A percentile compares a stretch with the other conserved stretches of the same genome.
These are phyloP conservation scores for Linnemannia hyalina DNA, from an alignment of 192 early-diverging fungal genomes.

Conservation along the genomic window DNA sequence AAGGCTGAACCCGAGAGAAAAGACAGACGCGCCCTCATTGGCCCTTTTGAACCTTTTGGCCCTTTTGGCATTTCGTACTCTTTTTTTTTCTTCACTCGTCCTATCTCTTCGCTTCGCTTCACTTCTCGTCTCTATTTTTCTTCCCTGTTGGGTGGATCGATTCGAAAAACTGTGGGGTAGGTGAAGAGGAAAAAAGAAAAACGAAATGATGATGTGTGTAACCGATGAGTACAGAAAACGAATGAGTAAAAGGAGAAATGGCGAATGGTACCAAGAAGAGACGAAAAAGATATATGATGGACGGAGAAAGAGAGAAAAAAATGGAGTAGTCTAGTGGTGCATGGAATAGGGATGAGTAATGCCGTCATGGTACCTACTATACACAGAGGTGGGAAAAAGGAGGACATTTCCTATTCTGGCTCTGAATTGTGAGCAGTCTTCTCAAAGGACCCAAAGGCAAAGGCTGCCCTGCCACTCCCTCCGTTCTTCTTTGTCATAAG, in stretches of 20 bases:
- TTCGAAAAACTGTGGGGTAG: not conserved
- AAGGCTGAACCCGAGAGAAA: not conserved
- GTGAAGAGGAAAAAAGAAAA: not conserved
- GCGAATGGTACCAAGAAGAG: not conserved
- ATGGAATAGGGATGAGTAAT: not conserved
- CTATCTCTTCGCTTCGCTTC: too few relatives aligned
- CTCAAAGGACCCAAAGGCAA: too few relatives aligned
- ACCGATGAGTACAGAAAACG: not conserved
- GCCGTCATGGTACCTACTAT: not conserved
- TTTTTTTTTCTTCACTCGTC: not conserved
- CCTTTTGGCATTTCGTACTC: slow-evolving; percentile 4
- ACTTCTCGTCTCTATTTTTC: not conserved
- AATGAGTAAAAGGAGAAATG: too few relatives aligned
- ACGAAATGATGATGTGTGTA: not conserved
- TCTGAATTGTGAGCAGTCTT: not conserved
- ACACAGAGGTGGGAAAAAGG: not conserved
- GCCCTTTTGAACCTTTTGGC: slow-evolving; percentile 4
- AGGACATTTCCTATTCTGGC: not conserved
- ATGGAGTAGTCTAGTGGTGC: not conserved
- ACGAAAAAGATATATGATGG: not conserved
- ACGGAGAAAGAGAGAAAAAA: not conserved
- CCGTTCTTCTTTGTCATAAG: too few relatives aligned
- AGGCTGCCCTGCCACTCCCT: too few relatives aligned
- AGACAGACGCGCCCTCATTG: not conserved
- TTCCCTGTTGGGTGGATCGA: not conserved